Base-by-base conservation (phyloP, 1,284 basidiomycete species). In the Afroboletus lepidellus region DNA sequence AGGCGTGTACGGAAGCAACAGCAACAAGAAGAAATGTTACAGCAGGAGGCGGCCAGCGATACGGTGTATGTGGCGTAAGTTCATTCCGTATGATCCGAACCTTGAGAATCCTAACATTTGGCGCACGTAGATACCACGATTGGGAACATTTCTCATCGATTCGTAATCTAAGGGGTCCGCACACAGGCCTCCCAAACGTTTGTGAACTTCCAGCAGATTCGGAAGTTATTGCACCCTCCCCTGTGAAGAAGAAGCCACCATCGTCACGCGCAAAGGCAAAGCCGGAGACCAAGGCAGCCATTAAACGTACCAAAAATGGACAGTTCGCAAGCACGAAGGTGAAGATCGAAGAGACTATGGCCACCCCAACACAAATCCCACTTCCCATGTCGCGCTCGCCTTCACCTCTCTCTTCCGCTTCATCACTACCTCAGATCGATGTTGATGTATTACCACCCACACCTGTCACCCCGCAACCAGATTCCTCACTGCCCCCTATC, bases 61-160 rank as follows among this genome's bases (percentile, higher is more conserved):
- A 79, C 84, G 9, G 77, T 91, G 21, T 92, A 90, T 71, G 87
- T 92, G 55, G 89, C 90, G 87, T 92, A 71, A 67, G 87, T 87
- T 12, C 21, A 44, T 48, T 23, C 8, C 23, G 43, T 36, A 57
- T 56, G 25, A 27, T 27, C 25, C 6, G 25, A 27, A 27, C 25
- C 25, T 27, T 27, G 9, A 34, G 23, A 20, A 39, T 39, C 15
- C 41, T 60, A 30, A 67, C 48, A 32, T 45, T 46, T 18, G 38
- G 41, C 15, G 23, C 34, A 23, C 44, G 16, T 61, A 91, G 89
- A 30, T 94, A 94, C 65, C 89, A 94, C 64, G 90, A 92, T 62
- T 94, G 90, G 91, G 91, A 95, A 65, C 93, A 95, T 68, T 95
- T 94, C 66, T 93, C 90, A n/a, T 92, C 89, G 20, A 88, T 95